Percentiles rank a stretch among this genome's conserved stretches.
Conservation (phyloP, 176 grass and related monocot genomes). For the Stipa capillata region DNA sequence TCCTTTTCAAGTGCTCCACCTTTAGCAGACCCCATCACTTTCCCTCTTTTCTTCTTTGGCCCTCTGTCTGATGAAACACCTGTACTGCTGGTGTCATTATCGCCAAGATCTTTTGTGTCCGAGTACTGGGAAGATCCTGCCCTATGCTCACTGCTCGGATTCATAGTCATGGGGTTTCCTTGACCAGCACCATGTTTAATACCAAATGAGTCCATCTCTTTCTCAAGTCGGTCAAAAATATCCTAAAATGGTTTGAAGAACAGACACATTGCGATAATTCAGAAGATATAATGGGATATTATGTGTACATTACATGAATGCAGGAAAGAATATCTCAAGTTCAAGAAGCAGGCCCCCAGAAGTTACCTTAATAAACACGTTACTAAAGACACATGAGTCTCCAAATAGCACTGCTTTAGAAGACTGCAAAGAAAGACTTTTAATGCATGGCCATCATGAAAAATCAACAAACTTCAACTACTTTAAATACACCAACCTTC, state of each 20-base stretch:
- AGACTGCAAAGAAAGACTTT: conserved; percentile 50
- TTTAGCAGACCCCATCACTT: conserved; percentile 49
- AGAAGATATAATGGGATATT: not conserved
- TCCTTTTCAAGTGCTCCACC: conserved; percentile 57
- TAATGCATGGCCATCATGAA: conserved; percentile 20
- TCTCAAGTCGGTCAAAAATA: conserved; percentile 79
- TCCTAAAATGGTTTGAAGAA: conserved; percentile 34
- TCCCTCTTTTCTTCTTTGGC: conserved; percentile 87
- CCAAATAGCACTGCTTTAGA: conserved; percentile 80
- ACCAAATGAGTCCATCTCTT: conserved; percentile 69
- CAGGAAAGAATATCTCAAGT: not conserved
- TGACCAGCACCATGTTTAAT: conserved; percentile 37
- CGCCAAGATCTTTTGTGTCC: conserved; percentile 62
- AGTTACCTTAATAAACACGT: conserved; percentile 69
- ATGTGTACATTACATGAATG: not conserved
- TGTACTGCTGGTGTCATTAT: conserved; percentile 44
- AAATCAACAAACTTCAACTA: conserved; percentile 21
- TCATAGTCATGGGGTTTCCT: conserved; percentile 23
- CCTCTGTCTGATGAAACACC: conserved; percentile 63
- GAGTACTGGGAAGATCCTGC: conserved; percentile 36
- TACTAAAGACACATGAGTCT: conserved; percentile 73
- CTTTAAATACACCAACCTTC: conserved; percentile 50
- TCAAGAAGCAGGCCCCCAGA: conserved; percentile 2
- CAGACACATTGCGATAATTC: not conserved
- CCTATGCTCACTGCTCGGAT: conserved; percentile 28